These are phyloP conservation scores for Penicillium lividum DNA, from an alignment of 495 filamentous ascomycete genomes.

Conservation along the genomic window DNA sequence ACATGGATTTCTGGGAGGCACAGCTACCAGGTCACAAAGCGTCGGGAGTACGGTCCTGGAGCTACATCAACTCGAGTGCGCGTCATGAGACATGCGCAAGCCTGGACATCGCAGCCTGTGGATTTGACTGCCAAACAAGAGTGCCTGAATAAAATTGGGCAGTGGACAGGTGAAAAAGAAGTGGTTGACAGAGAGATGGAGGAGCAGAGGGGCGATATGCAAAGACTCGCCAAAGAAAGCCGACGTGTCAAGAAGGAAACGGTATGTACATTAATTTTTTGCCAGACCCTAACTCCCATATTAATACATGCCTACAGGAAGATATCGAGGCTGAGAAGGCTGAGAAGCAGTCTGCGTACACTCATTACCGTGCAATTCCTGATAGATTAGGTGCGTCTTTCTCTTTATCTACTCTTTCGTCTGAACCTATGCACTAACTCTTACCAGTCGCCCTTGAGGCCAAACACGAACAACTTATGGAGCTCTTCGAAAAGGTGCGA, in stretches of 20 bases:
- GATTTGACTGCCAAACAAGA: slow-evolving; percentile 60
- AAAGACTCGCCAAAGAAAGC: slow-evolving; percentile 31
- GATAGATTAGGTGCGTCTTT: slow-evolving; percentile 62
- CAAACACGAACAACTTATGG: slow-evolving; percentile 43
- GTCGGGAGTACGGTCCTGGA: slow-evolving; percentile 71
- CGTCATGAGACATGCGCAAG: slow-evolving; percentile 52
- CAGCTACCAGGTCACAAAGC: slow-evolving; percentile 58
- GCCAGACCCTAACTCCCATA: neutral
- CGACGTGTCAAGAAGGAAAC: slow-evolving; percentile 32
- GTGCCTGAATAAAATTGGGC: slow-evolving; percentile 42
- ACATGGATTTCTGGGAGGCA: slow-evolving; percentile 65
- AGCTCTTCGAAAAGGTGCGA: slow-evolving; percentile 43
- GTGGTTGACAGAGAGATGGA: slow-evolving; percentile 37
- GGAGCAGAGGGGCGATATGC: slow-evolving; percentile 38
- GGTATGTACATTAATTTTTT: slow-evolving; percentile 26
- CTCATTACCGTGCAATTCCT: slow-evolving; percentile 65
- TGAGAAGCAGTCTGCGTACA: slow-evolving; percentile 59
- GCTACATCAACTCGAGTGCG: slow-evolving; percentile 66
- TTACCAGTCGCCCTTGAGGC: slow-evolving; percentile 53
- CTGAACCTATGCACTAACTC: slow-evolving; percentile 13
- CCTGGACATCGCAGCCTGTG: slow-evolving; percentile 79
- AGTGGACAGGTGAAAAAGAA: slow-evolving; percentile 45
- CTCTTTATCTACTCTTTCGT: neutral
- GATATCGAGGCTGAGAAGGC: slow-evolving; percentile 54
- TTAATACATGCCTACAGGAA: slow-evolving; percentile 34